Base-by-base conservation (phyloP, 768 basidiomycete species). In the Termitomyces sp. region DNA sequence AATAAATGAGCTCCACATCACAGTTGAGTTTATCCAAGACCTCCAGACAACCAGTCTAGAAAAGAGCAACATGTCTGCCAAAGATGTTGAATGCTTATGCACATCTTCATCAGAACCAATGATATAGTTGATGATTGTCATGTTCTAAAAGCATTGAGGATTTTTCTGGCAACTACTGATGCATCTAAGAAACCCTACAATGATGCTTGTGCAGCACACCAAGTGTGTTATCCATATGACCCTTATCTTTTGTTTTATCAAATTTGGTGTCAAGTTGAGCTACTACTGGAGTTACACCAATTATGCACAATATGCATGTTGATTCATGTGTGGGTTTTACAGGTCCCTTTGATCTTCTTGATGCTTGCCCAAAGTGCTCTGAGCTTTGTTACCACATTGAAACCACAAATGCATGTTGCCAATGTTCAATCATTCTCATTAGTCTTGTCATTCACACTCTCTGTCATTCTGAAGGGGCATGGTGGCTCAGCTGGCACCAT, bases 221-320 rank as follows among this genome's bases (percentile, higher is more conserved):
- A 64, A 11, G 60, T 59, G 5, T 65, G 68, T 5, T 63, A 69
- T 60, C 72, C 72, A 7, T 66, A 74, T 2, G 59, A 67, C 15
- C 54, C 65, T 4, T 66, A 76, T 32, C 70, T 72, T 5, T 73
- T 72, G 1, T 71, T 65, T 46, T 52, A 76, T 45, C 60, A 69
- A 37, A 57, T 76, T 46, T 69, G 74, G 50, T 38, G 67, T 9
- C 49, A 52, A 3, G 61, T 77, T 8, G 58, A 63, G 10, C n/a
- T 70, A 49, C 77, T 11, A 79, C 69, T 14, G 75, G 83, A 4
- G 49, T 68, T 25, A 25, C 25, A 7, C 48, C 74, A 0, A 62
- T 82, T 5, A 48, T 66, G 0, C 52, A 71, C 15, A 74, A 83
- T 60, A 83, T 83, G 80, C 83, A 80, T 54, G 59, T 67, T 0